Evolutionary conservation across 2,329 filamentous ascomycete genomes (phyloP).

Genomic region (Diaporthe sp.): DNA sequence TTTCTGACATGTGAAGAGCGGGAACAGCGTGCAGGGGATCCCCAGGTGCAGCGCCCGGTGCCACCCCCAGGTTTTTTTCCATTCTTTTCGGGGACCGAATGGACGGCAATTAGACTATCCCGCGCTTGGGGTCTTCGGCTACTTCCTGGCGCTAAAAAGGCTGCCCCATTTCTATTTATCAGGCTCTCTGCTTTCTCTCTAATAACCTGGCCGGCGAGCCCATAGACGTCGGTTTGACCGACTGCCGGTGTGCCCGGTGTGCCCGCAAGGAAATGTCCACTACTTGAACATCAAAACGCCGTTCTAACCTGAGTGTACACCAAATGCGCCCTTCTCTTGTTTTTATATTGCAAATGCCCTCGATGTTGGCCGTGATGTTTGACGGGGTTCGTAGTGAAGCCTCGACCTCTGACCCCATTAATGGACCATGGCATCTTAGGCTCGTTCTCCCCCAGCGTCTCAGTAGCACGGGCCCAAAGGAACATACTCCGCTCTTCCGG

Average conservation of each 20-base stretch:
- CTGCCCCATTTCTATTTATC: background rate
- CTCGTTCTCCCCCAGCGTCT: background rate
- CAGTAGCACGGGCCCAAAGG: background rate
- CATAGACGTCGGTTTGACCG: background rate
- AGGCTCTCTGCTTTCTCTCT: background rate
- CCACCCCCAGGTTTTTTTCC: background rate
- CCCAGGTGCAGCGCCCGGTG: constrained; percentile 3
- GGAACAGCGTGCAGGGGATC: constrained; percentile 4
- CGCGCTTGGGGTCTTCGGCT: constrained; percentile 5
- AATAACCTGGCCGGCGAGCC: background rate
- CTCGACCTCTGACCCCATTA: background rate
- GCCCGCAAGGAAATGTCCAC: background rate
- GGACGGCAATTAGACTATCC: constrained; percentile 7
- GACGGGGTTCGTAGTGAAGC: background rate
- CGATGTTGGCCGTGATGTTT: background rate
- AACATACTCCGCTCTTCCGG: background rate
- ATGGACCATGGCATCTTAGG: background rate
- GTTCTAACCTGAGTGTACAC: background rate
- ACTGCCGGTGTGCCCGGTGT: background rate
- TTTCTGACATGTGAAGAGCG: constrained; percentile 12
- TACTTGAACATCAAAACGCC: constrained; percentile 6
- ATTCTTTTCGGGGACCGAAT: constrained; percentile 12
- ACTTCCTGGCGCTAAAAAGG: constrained; percentile 9
- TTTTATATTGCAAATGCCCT: background rate
- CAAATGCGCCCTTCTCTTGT: background rate